Evolutionary conservation across 352 stramenopile genomes (phyloP).

Genomic region (Globisporangium solare): DNA sequence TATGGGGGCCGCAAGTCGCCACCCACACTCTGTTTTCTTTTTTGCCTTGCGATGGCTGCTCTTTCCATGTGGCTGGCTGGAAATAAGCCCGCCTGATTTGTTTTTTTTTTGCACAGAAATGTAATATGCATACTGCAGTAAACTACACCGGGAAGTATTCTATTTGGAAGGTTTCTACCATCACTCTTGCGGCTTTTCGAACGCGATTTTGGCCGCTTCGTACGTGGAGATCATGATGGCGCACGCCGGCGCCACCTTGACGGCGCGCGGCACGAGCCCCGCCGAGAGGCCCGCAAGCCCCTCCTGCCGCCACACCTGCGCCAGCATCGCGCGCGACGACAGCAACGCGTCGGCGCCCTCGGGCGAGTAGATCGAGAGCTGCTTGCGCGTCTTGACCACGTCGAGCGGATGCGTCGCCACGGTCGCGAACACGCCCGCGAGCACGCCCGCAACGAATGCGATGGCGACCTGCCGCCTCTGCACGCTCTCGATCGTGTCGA

Average conservation of each 20-base stretch:
- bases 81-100: too few relatives aligned
- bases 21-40: too few relatives aligned
- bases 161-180: slow-evolving; percentile 1
- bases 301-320: slow-evolving; percentile 41
- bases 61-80: too few relatives aligned
- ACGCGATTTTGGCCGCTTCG: slow-evolving; percentile 59
- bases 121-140: too few relatives aligned
- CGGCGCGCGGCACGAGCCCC: slow-evolving; percentile 47
- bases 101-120: too few relatives aligned
- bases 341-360: slow-evolving; percentile 6
- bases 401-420: slow-evolving; percentile 93
- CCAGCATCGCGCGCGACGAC: slow-evolving; percentile 40
- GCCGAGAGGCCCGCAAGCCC: slow-evolving; percentile 36
- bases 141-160: background rate
- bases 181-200: slow-evolving; percentile 16
- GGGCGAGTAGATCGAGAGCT: slow-evolving; percentile 51
- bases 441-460: slow-evolving; percentile 81
- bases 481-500: slow-evolving; percentile 20
- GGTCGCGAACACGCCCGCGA: slow-evolving; percentile 82
- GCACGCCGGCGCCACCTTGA: slow-evolving; percentile 71
- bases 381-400: slow-evolving; percentile 92
- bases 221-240: slow-evolving; percentile 82
- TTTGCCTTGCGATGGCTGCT: too few relatives aligned
- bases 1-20: too few relatives aligned
- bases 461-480: slow-evolving; percentile 37